A percentile compares a stretch with the other conserved stretches of the same genome.
phyloP scores from a whole-genome alignment of 2,329 filamentous ascomycete species.

The Monosporascus sp. region DNA sequence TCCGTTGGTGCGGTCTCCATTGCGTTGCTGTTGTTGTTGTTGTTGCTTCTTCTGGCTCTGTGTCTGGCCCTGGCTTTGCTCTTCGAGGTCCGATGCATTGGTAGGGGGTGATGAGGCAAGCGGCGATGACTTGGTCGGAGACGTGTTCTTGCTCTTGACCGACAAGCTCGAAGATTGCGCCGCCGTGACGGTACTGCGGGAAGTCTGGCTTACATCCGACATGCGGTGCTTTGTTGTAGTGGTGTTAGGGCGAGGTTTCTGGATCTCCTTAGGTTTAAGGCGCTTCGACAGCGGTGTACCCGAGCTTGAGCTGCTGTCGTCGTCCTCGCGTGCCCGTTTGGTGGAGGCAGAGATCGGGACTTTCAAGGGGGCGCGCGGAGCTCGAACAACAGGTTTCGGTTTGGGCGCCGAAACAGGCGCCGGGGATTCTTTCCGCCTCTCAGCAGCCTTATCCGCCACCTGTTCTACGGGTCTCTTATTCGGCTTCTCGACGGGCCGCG shows the following conservation, averaged over 20 bases:
- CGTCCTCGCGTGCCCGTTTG: constrained; percentile 50
- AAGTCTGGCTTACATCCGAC: constrained; percentile 44
- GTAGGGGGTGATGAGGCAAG: constrained; percentile 61
- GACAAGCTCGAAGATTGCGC: constrained; percentile 36
- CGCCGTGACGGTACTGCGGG: constrained; percentile 30
- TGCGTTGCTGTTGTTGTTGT: constrained; percentile 13
- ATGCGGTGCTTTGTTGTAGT: constrained; percentile 38
- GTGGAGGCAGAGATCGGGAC: constrained; percentile 31
- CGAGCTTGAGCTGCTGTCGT: constrained; percentile 56
- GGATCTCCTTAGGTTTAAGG: constrained; percentile 42
- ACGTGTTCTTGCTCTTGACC: constrained; percentile 48
- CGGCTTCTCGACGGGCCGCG: constrained; percentile 24
- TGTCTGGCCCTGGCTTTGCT: constrained; percentile 13
- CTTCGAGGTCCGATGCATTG: constrained; percentile 58
- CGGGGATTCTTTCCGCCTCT: constrained; percentile 6
- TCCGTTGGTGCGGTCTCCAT: constrained; percentile 18
- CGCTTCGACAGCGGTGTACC: constrained; percentile 54
- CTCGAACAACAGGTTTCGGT: constrained; percentile 26
- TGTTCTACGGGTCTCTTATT: constrained; percentile 11
- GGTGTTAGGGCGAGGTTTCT: constrained; percentile 26
- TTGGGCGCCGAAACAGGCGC: constrained; percentile 25
- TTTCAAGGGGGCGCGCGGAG: constrained; percentile 20
- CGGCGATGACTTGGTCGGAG: constrained; percentile 58
- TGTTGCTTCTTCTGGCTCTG: constrained; percentile 5
- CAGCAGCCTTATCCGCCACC: constrained; percentile 8